Evolutionary conservation across 192 early-diverging fungal species (phyloP), one percentile per base, ranked within the genome.

Genomic region (Coemansia sp.): DNA sequence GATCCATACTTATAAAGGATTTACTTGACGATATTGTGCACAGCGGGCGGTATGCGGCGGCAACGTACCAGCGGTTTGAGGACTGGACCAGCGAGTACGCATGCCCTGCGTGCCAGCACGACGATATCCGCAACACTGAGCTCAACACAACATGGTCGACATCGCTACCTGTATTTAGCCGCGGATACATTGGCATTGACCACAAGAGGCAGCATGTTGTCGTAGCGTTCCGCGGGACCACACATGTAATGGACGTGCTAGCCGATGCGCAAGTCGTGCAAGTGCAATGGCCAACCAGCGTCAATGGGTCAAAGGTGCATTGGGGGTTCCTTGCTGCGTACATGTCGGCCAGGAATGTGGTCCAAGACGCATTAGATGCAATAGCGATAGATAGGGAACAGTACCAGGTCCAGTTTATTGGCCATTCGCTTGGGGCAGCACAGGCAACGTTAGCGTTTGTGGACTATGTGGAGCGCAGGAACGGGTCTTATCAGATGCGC

Each of bases 381-480:
- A 26, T 67, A 13, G 18, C 8, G 7, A 15, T 0, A 2, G 63
- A 57, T n/a, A 8, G 3, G 1, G 61, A n/a, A 12, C 6, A 15
- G 2, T 74, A 80, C 33, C 15, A 56, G 21, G 2, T 80, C 51
- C 29, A 21, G 25, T 80, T 80, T 63, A 59, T 68, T 2, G 77
- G 77, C 18, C 77, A 80, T 37, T 80, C 77, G 34, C 56, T 80
- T 16, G 77, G 77, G 29, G 77, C 58, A 1, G 77, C 77, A 0
- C 71, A 79, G 39, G 67, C 77, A 2, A 59, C 68, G 25, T 60
- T 79, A 34, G 77, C 71, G 2, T 63, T 52, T 21, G 57, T 49
- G 1, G 77, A 79, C 21, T 74, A 26, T 7, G 21, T 42, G 71
- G 30, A 23, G 9, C 53, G 43, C 12, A 30, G 8, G 1, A 4